Conservation (phyloP, 2,329 filamentous ascomycete genomes). For the Helotiales sp. region DNA sequence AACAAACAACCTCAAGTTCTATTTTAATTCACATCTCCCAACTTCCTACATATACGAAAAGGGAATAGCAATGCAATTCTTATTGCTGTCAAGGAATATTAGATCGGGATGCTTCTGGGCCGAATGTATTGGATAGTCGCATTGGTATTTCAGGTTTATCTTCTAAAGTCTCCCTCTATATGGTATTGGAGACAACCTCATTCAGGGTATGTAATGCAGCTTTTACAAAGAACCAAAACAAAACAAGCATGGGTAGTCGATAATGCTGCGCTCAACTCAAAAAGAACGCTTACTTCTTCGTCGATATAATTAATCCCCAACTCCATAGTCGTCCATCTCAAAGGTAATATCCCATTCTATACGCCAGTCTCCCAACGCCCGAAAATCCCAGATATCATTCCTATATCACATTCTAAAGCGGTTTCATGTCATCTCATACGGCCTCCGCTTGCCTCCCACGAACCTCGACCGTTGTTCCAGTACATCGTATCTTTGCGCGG, state of each 20-base stretch:
- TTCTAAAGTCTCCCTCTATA: background rate
- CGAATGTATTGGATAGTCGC: background rate
- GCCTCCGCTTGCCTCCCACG: conserved; percentile 31
- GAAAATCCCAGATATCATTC: conserved; percentile 1
- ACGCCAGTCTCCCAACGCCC: conserved; percentile 28
- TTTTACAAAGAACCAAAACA: no score
- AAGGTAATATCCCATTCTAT: conserved; percentile 26
- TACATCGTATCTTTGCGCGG: conserved; percentile 30
- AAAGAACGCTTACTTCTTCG: background rate
- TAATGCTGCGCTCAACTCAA: background rate
- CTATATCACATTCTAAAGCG: background rate
- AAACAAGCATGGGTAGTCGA: background rate
- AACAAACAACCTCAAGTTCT: no score
- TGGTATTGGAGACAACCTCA: background rate
- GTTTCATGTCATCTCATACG: conserved; percentile 19
- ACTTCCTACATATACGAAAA: no score
- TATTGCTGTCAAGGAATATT: no score
- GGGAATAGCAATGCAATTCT: no score
- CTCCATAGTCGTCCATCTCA: conserved; percentile 12
- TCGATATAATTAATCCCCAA: conserved; percentile 10
- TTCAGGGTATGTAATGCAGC: background rate
- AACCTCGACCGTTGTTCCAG: conserved; percentile 25
- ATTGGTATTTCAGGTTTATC: background rate
- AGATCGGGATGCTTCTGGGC: no score
- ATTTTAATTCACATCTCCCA: no score